Percentiles rank a stretch among this genome's conserved stretches.
Conservation (phyloP, 257 asterid species). For the Mentha longifolia region DNA sequence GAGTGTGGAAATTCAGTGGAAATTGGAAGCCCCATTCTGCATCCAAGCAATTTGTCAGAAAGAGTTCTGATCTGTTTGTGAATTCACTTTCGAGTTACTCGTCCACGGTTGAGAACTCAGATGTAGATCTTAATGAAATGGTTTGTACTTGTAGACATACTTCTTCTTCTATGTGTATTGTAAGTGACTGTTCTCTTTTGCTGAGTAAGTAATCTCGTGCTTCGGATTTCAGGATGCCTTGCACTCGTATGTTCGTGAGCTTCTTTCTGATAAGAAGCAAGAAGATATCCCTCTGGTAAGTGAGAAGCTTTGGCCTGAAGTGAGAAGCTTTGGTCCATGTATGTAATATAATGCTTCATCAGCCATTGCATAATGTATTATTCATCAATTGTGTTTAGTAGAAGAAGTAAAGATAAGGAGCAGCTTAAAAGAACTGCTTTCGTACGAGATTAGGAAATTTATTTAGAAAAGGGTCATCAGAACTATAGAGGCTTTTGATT, state of each 20-base stretch:
- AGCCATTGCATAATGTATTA: too few species aligned
- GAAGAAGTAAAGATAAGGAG: too few species aligned
- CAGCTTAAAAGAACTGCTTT: too few species aligned
- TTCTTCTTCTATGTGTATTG: slow-evolving; percentile 13
- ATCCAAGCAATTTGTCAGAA: slow-evolving; percentile 60
- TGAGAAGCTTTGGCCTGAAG: too few species aligned
- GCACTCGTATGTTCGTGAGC: slow-evolving; percentile 51
- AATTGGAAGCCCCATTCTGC: slow-evolving; percentile 55
- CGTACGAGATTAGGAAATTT: too few species aligned
- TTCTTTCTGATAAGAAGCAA: slow-evolving; percentile 64
- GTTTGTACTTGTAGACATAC: too few species aligned
- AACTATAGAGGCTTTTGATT: background rate
- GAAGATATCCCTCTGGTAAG: slow-evolving; percentile 81
- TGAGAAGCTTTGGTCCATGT: too few species aligned
- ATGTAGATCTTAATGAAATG: slow-evolving; percentile 46
- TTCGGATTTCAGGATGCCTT: slow-evolving; percentile 55
- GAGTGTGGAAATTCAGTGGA: slow-evolving; percentile 69
- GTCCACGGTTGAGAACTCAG: slow-evolving; percentile 39
- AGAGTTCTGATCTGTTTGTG: slow-evolving; percentile 63
- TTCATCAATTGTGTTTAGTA: too few species aligned
- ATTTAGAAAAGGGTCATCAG: too few species aligned
- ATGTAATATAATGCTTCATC: too few species aligned
- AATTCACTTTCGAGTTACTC: slow-evolving; percentile 65
- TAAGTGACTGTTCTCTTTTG: background rate
- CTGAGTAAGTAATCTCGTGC: slow-evolving; percentile 29